Evolutionary conservation across 2,329 filamentous ascomycete species (phyloP), one percentile per base, ranked within the genome.

Genomic region (Knufia fluminis): DNA sequence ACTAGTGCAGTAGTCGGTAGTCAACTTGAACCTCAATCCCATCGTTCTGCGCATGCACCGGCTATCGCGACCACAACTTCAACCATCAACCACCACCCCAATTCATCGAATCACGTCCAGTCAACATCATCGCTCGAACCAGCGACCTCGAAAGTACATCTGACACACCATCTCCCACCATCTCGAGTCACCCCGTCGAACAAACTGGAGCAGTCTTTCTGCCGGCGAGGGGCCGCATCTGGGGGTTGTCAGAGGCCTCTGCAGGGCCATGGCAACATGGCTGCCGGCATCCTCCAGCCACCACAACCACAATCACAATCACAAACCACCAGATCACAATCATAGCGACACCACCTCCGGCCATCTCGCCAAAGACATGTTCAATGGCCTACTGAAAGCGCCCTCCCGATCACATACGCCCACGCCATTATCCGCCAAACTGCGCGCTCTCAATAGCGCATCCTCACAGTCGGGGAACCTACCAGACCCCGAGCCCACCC

Each of bases 201-300:
- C 66, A 68, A 65, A 64, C 68, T 68, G 67, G 68, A 70, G 67
- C 62, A 66, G 62, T 64, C 61, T 64, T 61, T 65, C 62, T 61
- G 64, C 66, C 66, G 64, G 61, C 64, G 65, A 45, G 42, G 42
- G 66, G 62, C 66, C 66, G 66, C 64, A 68, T 61, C 64, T 63
- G 62, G 64, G 68, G 68, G 68, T 48, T 50, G 49, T 49, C 48
- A 43, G 16, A 63, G 62, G 66, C n/a, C n/a, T n/a, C n/a, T n/a
- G n/a, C 65, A 66, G 66, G 68, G 68, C 69, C 67, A 84, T 84
- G 80, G 81, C 81, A 71, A 71, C 76, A 74, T 85, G 83, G 82
- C 75, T 75, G 56, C 74, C 79, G 60, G 76, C 79, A 60, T 74
- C 54, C 69, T 75, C 61, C 72, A 79, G 55, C 76, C 77, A 58